Base-by-base conservation (phyloP, 1,284 basidiomycete genomes). In the Cryptococcus sp. region DNA sequence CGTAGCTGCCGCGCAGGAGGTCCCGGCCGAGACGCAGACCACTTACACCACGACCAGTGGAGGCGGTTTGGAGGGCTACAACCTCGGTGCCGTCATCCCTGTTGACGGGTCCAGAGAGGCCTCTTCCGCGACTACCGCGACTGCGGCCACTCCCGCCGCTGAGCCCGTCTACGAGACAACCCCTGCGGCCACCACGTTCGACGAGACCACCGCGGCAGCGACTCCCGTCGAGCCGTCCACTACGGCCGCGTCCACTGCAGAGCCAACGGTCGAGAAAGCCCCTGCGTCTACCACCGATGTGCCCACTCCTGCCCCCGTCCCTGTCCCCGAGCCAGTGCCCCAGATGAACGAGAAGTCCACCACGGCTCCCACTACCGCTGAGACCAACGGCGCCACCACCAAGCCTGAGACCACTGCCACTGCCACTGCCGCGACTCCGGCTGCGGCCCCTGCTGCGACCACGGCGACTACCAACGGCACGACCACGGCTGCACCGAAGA, bases 401-500 rank as follows among this genome's bases (percentile, higher is more conserved):
- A 22, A 55, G 19, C 44, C 56, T 0, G 11, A 25, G 27, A 31
- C 60, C 35, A 25, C 60, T 35, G 23, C 53, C 4, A 47, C 61
- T 20, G 40, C 54, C 39, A 56, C 45, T 23, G 52, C 59, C 15
- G 31, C 56, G 15, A 22, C 52, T 23, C 55, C 60, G 19, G 54
- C 47, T 46, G 22, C 25, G 56, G 42, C 52, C 27, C 42, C 54
- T 11, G 42, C 52, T 25, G 38, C 59, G 2, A 39, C 60, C 13
- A 46, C 60, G 0, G 15, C 57, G 8, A 46, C 46, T 47, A 44
- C 54, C 16, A 49, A 48, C n/a, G 17, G 22, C 40, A 52, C 47
- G 27, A 42, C 46, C 25, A 31, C 25, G 22, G 47, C 59, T 8
- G 51, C 62, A 6, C 40, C 56, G 47, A 60, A 55, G 50, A 67